Conservation (phyloP, 1,284 basidiomycete species). For the Thecaphora thlaspeos region DNA sequence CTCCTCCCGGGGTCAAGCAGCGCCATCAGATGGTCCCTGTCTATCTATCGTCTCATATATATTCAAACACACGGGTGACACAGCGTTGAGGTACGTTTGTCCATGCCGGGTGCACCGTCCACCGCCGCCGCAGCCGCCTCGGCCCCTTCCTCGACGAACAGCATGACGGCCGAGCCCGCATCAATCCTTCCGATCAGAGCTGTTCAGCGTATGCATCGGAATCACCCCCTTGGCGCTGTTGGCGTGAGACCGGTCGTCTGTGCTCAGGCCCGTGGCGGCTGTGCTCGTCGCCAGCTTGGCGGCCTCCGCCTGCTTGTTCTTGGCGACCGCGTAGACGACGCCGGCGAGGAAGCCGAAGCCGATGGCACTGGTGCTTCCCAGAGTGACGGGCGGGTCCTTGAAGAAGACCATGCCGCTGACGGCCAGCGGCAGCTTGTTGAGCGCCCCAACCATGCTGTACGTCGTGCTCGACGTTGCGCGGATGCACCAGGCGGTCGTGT, state of each 20-base stretch:
- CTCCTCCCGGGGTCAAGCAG: too few relatives aligned
- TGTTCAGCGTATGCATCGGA: constrained; percentile 21
- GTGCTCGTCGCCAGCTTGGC: constrained; percentile 31
- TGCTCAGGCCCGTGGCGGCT: constrained; percentile 21
- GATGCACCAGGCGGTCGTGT: constrained; percentile 98
- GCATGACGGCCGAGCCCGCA: too few relatives aligned
- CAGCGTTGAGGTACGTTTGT: too few relatives aligned
- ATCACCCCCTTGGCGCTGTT: constrained; percentile 28
- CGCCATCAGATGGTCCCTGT: too few relatives aligned
- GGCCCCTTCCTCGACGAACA: too few relatives aligned
- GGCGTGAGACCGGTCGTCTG: background rate
- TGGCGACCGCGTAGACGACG: constrained; percentile 51
- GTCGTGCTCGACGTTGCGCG: constrained; percentile 95
- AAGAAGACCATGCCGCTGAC: constrained; percentile 58
- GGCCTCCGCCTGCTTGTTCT: constrained; percentile 54
- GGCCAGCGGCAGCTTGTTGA: constrained; percentile 97
- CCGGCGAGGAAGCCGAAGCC: constrained; percentile 84
- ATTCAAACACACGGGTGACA: too few relatives aligned
- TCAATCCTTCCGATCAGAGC: constrained; percentile 4
- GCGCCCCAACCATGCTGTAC: constrained; percentile 97
- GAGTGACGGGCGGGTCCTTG: constrained; percentile 73
- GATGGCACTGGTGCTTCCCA: constrained; percentile 85
- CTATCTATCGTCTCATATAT: too few relatives aligned
- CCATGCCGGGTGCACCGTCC: too few relatives aligned
- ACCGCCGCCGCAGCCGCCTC: too few relatives aligned